These are phyloP conservation scores for Heliosperma pusillum DNA, from an alignment of 148 eudicot species.

Conservation along the genomic window DNA sequence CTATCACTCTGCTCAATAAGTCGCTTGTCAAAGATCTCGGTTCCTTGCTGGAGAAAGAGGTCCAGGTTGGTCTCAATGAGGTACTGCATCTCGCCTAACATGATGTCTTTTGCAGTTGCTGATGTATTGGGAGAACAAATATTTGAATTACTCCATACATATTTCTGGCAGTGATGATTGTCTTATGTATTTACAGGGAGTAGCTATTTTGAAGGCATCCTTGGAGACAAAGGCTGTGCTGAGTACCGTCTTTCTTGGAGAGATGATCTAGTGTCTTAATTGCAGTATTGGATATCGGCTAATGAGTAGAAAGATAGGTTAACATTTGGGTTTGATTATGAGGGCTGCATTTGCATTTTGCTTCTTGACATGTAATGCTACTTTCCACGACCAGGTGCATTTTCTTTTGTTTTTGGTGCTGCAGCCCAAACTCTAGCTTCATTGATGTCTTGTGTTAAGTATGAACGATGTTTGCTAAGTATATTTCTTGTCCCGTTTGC, in stretches of 20 bases:
- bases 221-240: slow-evolving; percentile 18
- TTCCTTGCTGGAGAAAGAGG: slow-evolving; percentile 18
- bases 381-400: background rate
- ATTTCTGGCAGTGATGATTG: background rate
- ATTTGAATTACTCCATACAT: background rate
- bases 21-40: slow-evolving; percentile 12
- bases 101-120: background rate
- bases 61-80: slow-evolving; percentile 21
- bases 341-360: background rate
- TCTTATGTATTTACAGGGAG: background rate
- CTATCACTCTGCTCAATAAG: slow-evolving; percentile 11
- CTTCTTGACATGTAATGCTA: background rate
- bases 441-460: background rate
- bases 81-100: background rate
- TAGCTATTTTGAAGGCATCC: background rate
- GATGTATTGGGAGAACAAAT: background rate
- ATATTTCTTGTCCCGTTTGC: too few relatives aligned
- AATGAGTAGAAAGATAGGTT: background rate
- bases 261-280: background rate
- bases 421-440: background rate
- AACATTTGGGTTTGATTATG: background rate
- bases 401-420: background rate
- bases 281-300: background rate
- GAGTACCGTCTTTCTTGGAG: slow-evolving; percentile 10
- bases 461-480: background rate